Evolutionary conservation across 768 basidiomycete species (phyloP), one percentile per base, ranked within the genome.

Genomic region (Mrakia gelida): DNA sequence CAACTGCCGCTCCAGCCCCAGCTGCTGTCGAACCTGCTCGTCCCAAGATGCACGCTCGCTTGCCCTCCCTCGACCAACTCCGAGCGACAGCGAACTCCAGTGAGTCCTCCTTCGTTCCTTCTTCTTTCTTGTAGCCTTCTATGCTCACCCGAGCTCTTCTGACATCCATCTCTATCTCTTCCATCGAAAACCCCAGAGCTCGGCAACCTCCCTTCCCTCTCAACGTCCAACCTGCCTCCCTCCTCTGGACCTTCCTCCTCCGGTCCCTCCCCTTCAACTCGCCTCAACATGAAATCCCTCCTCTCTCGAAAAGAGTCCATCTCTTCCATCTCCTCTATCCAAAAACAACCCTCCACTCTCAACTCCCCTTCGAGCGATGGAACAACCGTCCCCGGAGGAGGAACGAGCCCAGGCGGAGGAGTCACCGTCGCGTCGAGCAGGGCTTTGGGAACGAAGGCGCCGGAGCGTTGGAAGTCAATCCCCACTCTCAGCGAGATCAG

Each of bases 11-110:
- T 21, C 13, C 52, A 8, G 28, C 43, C 52, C 34, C 52, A 56
- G 1, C 71, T 15, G 34, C 30, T 18, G 65, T 67, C 65, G 67
- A 38, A n/a, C 4, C 67, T 70, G 16, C 38, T 70, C 67, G 67
- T n/a, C 67, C 38, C 8, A 34, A 41, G 52, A 73, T 54, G 71
- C 56, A 61, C 49, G 11, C 71, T 23, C 52, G 71, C 4, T 52
- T 54, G 1, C 52, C 52, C 15, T 73, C 71, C 45, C 71, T 54
- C 49, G 56, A 73, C 52, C 71, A 73, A 34, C 56, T 73, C 71
- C 45, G 49, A 52, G 71, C 71, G 0, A 23, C 32, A 13, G 49
- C 49, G 34, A 54, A 54, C 67, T 70, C 41, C 4, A 41, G 67
- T 70, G 41, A 3, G 67, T 26, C 38, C 38, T 21, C 8, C 8